These are phyloP conservation scores for Kodamaea sagamina DNA, from an alignment of 805 yeast genomes.

Conservation along the genomic window DNA sequence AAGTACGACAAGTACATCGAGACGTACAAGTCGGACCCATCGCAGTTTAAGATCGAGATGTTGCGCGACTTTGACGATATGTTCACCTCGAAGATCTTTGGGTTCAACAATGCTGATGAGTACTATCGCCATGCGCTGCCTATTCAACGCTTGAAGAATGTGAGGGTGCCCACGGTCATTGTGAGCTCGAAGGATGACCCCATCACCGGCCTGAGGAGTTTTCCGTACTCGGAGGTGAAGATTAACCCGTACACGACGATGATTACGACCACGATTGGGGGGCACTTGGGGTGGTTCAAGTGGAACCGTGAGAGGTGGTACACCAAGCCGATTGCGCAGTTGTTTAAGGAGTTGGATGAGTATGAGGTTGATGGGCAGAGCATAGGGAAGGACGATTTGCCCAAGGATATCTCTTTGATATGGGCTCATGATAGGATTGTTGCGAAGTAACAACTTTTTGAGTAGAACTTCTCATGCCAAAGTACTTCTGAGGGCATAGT, in stretches of 20 bases:
- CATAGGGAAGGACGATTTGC: conserved; percentile 23
- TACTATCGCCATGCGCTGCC: conserved; percentile 72
- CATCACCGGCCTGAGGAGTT: conserved; percentile 51
- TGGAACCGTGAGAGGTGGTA: conserved; percentile 39
- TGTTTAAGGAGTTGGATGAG: conserved; percentile 34
- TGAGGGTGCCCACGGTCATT: conserved; percentile 63
- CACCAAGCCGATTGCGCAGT: conserved; percentile 35
- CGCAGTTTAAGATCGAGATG: conserved; percentile 32
- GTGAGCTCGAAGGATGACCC: conserved; percentile 70
- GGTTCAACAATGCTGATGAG: conserved; percentile 60
- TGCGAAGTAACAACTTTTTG: not conserved
- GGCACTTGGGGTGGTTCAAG: conserved; percentile 62
- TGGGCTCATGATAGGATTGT: conserved; percentile 40
- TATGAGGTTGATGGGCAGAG: conserved; percentile 21
- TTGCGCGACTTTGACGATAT: conserved; percentile 60
- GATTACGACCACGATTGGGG: conserved; percentile 65
- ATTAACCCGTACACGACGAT: conserved; percentile 60
- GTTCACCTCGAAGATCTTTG: conserved; percentile 63
- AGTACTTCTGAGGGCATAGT: too few species aligned
- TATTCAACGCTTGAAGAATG: conserved; percentile 51
- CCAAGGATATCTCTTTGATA: conserved; percentile 28
- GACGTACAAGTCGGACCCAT: conserved; percentile 33
- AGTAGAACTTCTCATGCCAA: too few species aligned
- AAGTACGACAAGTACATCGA: conserved; percentile 19
- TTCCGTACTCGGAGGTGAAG: conserved; percentile 52